Evolutionary conservation across 371 early-diverging fungal species (phyloP), one percentile per base, ranked within the genome.

Genomic region (Smittium mucronatum): DNA sequence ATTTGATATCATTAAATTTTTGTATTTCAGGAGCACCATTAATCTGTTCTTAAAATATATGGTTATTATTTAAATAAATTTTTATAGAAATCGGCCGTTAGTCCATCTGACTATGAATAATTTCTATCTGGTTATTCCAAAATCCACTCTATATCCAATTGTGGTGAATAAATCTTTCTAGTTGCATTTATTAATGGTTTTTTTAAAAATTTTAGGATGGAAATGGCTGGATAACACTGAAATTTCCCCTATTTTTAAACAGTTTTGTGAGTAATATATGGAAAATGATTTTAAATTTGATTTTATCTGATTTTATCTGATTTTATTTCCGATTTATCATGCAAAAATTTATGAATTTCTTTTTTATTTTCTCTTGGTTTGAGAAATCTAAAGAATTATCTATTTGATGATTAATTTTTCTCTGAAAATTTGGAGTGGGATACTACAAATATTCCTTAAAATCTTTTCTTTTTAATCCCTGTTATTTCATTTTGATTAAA

Each of bases 71-170:
- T 1, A 21, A 28, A 5, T 11, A 34, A 60, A 0, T n/a, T 34
- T 26, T 72, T 69, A 60, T 63, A 70, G 1, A 67, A 58, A 30
- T 69, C 72, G 16, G 47, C 69, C 0, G 69, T 61, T 5, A 30
- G 26, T 61, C 16, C 26, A 30, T 61, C 63, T 0, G 63, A 26
- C 5, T 16, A 5, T 33, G n/a, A 26, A 15, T 5, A 30, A 15
- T 28, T 61, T 5, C 26, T 61, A 30, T 28, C 26, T 5, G 63
- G 16, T 5, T 5, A 61, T 11, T 33, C 26, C 5, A 15, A 5
- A 30, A 33, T 30, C 26, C 11, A 30, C 5, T 15, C 5, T 61
- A 11, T 11, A 11, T 11, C n/a, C 26, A 11, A 5, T 61, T 61
- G 15, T 61, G 26, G 57, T 17, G n/a, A n/a, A 28, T 61, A 26